Evolutionary conservation across 2,329 filamentous ascomycete species (phyloP).

Genomic region (Paraphaeosphaeria sporulosa): DNA sequence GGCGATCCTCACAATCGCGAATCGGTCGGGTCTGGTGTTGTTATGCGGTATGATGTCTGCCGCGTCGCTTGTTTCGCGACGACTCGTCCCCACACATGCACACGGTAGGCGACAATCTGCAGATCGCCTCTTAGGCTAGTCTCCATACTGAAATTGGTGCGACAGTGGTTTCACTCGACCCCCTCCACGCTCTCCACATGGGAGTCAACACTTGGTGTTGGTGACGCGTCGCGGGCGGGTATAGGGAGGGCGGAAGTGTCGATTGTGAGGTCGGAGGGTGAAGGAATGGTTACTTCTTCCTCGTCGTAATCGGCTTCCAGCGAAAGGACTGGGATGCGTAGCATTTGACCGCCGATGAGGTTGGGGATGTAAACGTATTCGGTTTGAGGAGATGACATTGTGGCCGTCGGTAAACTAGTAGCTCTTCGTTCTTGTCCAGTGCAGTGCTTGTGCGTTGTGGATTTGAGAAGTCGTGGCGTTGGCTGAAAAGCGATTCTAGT

Average conservation of each 20-base stretch:
- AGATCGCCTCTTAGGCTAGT: not conserved
- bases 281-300: slow-evolving; percentile 21
- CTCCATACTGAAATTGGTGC: not conserved
- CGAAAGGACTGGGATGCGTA: slow-evolving; percentile 38
- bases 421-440: not conserved
- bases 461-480: not conserved
- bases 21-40: not conserved
- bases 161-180: slow-evolving; percentile 25
- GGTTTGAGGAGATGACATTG: slow-evolving; percentile 37
- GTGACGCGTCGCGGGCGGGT: slow-evolving; percentile 31
- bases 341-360: slow-evolving; percentile 48
- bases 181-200: slow-evolving; percentile 25
- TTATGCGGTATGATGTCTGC: slow-evolving; percentile 10
- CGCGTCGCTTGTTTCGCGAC: slow-evolving; percentile 4
- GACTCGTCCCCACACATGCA: not conserved
- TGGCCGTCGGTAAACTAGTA: not conserved
- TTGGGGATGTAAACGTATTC: slow-evolving; percentile 50
- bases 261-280: slow-evolving; percentile 23
- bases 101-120: slow-evolving; percentile 6
- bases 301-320: slow-evolving; percentile 32
- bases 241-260: slow-evolving; percentile 18
- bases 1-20: slow-evolving; percentile 6
- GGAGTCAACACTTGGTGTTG: slow-evolving; percentile 34
- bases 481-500: not conserved
- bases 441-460: not conserved